Base-by-base conservation (phyloP, 768 basidiomycete genomes). In the Leucosporidium creatinivorum region DNA sequence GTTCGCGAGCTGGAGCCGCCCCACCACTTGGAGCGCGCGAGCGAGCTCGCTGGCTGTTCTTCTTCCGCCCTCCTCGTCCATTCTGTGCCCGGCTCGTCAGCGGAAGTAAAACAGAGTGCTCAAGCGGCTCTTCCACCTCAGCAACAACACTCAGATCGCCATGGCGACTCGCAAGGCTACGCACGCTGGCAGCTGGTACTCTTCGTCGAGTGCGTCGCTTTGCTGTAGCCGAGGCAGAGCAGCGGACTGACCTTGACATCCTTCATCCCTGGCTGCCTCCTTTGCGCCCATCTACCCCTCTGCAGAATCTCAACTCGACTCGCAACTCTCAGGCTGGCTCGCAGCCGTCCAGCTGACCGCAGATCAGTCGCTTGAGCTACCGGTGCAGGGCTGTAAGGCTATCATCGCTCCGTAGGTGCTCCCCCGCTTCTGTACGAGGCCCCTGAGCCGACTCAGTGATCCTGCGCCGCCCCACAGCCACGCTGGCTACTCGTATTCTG, bases 401-500 rank as follows among this genome's bases (percentile, higher is more conserved):
- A 84, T 99, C 76, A 93, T 99, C 55, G 93, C 89, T 25, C 96
- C 96, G 93, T 97, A 74, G 73, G 91, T 82, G 13, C 39, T 44
- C 15, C 13, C 30, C 39, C 6, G 39, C 4, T 30, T 28, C 26
- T 33, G 15, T n/a, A n/a, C n/a, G n/a, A n/a, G n/a, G n/a, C n/a
- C n/a, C n/a, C n/a, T n/a, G n/a, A n/a, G n/a, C n/a, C n/a, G n/a
- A n/a, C n/a, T n/a, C n/a, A n/a, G n/a, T n/a, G n/a, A n/a, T n/a
- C n/a, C n/a, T n/a, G n/a, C n/a, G n/a, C n/a, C n/a, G n/a, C 19
- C 25, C 31, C 23, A 28, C 76, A 97, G 93, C 15, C 96, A 99
- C 78, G 96, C 96, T 3, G 96, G 96, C 8, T 97, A 93, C 80
- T 84, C 86, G 7, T 98, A 96, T 79, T 96, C 93, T 62, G 96